A percentile compares a stretch with the other conserved stretches of the same genome.
Conservation (phyloP, 2,329 filamentous ascomycete genomes). For the Chrysoporthe austroafricana region DNA sequence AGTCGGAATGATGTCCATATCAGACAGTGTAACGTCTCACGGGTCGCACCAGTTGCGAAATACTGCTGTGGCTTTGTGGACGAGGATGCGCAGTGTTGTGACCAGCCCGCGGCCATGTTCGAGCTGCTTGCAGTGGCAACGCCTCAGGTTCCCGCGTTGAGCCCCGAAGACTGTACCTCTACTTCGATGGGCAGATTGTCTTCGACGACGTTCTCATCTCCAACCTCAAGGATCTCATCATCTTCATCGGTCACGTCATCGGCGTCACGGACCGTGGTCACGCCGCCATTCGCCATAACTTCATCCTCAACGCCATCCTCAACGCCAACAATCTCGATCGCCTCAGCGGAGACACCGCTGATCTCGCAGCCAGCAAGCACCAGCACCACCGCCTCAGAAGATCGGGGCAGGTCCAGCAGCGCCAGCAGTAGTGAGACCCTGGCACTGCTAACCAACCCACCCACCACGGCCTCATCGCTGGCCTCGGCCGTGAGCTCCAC, state of each 20-base stretch:
- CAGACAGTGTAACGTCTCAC: slow-evolving; percentile 13
- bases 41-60: background rate
- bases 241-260: slow-evolving; percentile 1
- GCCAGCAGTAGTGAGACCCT: slow-evolving; percentile 4
- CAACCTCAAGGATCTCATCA: too few species aligned
- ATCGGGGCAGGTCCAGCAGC: background rate
- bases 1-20: slow-evolving; percentile 13
- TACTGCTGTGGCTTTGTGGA: slow-evolving; percentile 17
- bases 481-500: slow-evolving; percentile 1
- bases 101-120: slow-evolving; percentile 11
- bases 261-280: background rate
- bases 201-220: background rate
- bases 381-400: background rate
- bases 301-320: slow-evolving; percentile 2
- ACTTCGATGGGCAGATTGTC: background rate
- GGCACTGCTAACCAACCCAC: background rate
- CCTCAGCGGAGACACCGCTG: background rate
- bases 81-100: slow-evolving; percentile 11
- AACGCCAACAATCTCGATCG: background rate
- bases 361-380: background rate
- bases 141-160: background rate
- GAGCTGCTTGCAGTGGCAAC: background rate
- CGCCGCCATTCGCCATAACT: background rate
- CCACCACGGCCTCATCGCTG: background rate
- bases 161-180: background rate